phyloP scores from a whole-genome alignment of 2,329 filamentous ascomycete species.

The Kalaharituber pfeilii region DNA sequence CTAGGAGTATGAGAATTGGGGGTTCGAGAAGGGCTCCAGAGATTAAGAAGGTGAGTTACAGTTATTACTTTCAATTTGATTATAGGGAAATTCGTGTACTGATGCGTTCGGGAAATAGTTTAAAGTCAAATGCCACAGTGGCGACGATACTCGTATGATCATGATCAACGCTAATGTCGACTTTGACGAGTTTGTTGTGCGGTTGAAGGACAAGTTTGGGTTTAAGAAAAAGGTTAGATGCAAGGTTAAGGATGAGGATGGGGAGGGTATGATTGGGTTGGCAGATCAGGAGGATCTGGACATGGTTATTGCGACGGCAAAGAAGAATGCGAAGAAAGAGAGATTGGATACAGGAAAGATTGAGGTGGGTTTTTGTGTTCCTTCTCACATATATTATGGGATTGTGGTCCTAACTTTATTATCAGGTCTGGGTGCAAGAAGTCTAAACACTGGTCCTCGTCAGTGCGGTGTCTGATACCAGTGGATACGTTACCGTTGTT shows the following conservation, averaged over 20 bases:
- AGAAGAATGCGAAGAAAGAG: slow-evolving; percentile 51
- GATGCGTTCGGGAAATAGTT: slow-evolving; percentile 40
- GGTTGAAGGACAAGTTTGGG: slow-evolving; percentile 73
- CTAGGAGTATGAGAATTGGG: slow-evolving; percentile 33
- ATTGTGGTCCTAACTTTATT: no score
- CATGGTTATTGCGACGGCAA: slow-evolving; percentile 58
- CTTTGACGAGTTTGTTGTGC: slow-evolving; percentile 60
- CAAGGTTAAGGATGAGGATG: slow-evolving; percentile 68
- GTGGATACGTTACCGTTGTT: no score
- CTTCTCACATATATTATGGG: no score
- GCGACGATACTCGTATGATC: slow-evolving; percentile 79
- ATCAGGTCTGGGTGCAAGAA: slow-evolving; percentile 23
- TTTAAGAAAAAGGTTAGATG: slow-evolving; percentile 67
- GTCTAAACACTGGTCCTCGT: slow-evolving; percentile 21
- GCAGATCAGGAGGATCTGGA: slow-evolving; percentile 92
- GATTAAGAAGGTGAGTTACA: slow-evolving; percentile 18
- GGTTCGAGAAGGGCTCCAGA: slow-evolving; percentile 26
- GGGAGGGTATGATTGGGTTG: slow-evolving; percentile 82
- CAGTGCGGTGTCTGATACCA: no score
- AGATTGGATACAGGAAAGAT: slow-evolving; percentile 75
- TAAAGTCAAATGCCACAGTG: slow-evolving; percentile 60
- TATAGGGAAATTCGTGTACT: no score
- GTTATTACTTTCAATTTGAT: no score
- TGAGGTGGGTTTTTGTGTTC: slow-evolving; percentile 49
- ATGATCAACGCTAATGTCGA: slow-evolving; percentile 59